These are phyloP conservation scores for Lipomyces kockii DNA, from an alignment of 805 yeast species.

Conservation along the genomic window DNA sequence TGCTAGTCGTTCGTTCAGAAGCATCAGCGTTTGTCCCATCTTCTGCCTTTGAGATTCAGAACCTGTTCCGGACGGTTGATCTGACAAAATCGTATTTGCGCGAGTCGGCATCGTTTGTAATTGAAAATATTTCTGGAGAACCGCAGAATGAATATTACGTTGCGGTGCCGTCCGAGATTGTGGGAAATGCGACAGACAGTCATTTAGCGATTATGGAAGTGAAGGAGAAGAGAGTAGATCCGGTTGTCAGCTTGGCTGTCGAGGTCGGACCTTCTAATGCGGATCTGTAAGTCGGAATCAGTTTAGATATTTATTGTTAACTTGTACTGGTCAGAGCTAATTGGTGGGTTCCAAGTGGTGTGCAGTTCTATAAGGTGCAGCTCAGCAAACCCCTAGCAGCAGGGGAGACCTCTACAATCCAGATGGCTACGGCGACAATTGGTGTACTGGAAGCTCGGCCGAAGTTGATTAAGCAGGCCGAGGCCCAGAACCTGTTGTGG, in stretches of 20 bases:
- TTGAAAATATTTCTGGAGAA: slow-evolving; percentile 60
- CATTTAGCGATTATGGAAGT: slow-evolving; percentile 25
- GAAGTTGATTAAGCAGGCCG: slow-evolving; percentile 59
- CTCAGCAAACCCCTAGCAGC: slow-evolving; percentile 69
- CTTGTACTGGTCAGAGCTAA: background rate
- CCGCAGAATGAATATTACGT: slow-evolving; percentile 63
- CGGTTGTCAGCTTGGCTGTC: slow-evolving; percentile 7
- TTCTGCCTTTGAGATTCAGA: slow-evolving; percentile 33
- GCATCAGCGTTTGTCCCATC: background rate
- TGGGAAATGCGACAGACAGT: slow-evolving; percentile 20
- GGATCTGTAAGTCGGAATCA: slow-evolving; percentile 10
- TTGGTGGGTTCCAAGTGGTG: slow-evolving; percentile 1
- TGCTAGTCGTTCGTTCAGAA: background rate
- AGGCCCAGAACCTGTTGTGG: slow-evolving; percentile 63
- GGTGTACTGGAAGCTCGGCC: slow-evolving; percentile 66
- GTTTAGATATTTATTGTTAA: background rate
- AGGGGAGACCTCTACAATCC: slow-evolving; percentile 56
- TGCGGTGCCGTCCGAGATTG: slow-evolving; percentile 58
- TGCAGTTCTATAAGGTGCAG: slow-evolving; percentile 12
- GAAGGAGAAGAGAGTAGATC: slow-evolving; percentile 19
- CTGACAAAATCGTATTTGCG: slow-evolving; percentile 67
- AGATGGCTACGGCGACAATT: slow-evolving; percentile 55
- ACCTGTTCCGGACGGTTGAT: slow-evolving; percentile 63
- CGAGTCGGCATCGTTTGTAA: slow-evolving; percentile 60
- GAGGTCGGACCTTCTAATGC: background rate